Base-by-base conservation (phyloP, 371 early-diverging fungal species). In the Phascolomyces articulosus region DNA sequence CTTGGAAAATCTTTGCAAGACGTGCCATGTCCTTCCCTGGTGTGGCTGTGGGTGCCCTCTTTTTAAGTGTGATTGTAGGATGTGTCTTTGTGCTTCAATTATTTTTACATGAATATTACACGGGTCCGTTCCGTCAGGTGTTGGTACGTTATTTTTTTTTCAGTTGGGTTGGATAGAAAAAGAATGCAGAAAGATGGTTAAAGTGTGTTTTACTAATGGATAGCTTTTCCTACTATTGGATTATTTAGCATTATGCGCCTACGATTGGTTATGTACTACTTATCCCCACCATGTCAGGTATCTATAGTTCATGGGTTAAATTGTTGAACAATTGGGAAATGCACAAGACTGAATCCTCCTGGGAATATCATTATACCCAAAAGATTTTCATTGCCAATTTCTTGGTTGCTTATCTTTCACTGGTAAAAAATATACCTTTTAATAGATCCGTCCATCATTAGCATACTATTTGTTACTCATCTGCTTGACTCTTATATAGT, bases 381-480 rank as follows among this genome's bases (percentile, higher is more conserved):
- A 95, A 95, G 81, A 86, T 95, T 28, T 96, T 95, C 72, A 80
- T 93, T 60, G 89, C 94, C 64, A 91, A 90, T 58, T 93, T 93
- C 62, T 75, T 95, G 54, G 88, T 91, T 13, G 87, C 90, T 54
- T 92, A 93, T 77, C 84, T 94, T 24, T 91, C 92, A 10, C 74
- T 93, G 73, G 80, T 80, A 80, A 65, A 15, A 47, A 24, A 38
- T 3, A 11, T 26, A 40, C 41, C n/a, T 55, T 10, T n/a, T 24
- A 10, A 29, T 55, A 9, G 4, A 0, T 38, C n/a, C n/a, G n/a
- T n/a, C n/a, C n/a, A 31, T 9, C 31, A 31, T 6, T 31, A 31
- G 3, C 31, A 31, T 31, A 31, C 31, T 31, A 31, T 31, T 31
- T 31, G 9, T 31, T 34, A 34, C 11, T 34, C 1, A 1, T 23